Evolutionary conservation across 805 yeast genomes (phyloP), one percentile per base, ranked within the genome.

Genomic region (Isabelozyma pseudorhagii): DNA sequence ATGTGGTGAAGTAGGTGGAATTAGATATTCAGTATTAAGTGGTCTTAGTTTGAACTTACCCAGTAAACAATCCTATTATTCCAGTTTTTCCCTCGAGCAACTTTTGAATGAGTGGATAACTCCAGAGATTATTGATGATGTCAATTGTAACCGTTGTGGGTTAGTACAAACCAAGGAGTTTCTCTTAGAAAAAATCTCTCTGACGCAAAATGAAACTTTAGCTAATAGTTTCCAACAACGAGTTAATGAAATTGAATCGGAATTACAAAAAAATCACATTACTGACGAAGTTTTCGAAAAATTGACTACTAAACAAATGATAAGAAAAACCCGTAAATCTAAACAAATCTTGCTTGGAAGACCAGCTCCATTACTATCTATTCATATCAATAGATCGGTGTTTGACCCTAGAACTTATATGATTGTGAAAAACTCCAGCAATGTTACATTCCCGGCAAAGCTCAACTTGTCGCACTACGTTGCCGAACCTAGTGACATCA

Each of bases 1-100:
- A 13, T 93, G 98, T 77, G 97, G 97, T 50, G 97, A 93, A 60
- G 89, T 84, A 66, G 97, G 97, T 48, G 97, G 97, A 2, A 84
- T 92, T 14, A 78, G 97, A 52, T 86, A 85, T 55, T 85, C 94
- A 1, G 88, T 89, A 0, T 78, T 84, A 47, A 82, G 89, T 58
- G 93, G 94, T 0, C 64, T 88, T 46, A 83, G 88, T 55, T 75
- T 88, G 56, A 87, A 85, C 53, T 70, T 88, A 45, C 92, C 93
- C 0, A 76, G 76, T 36, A 42, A 46, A 21, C 31, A 55, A 8
- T 60, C 69, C 4, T 62, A 68, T 50, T 61, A 69, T 50, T 58
- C 71, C 8, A 62, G 66, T 15, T 69, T 63, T 45, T 60, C 61
- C 10, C 68, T 88, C 48, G 66, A 78, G 5, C 82, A 78, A 14